Evolutionary conservation across 208 protist species (phyloP).

Genomic region (Vickermania spadyakhi): DNA sequence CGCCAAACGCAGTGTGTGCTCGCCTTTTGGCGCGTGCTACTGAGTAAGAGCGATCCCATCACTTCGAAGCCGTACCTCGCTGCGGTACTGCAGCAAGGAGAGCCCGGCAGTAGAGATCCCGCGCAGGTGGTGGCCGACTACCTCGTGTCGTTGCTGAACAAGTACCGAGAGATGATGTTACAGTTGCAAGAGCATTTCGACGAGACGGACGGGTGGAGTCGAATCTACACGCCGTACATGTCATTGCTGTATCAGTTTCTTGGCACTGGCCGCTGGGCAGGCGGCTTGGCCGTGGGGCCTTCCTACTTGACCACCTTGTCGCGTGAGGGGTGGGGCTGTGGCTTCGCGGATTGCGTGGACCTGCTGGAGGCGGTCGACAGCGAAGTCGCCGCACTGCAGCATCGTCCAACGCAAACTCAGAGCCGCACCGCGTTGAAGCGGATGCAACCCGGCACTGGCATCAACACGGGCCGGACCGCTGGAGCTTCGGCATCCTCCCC

Average conservation of each 20-base stretch:
- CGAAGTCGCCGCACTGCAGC: not conserved
- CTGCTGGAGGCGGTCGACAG: slow-evolving; percentile 14
- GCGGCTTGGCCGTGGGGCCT: not conserved
- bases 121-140: slow-evolving; percentile 58
- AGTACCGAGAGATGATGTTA: slow-evolving; percentile 42
- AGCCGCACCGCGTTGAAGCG: not conserved
- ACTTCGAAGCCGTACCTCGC: not conserved
- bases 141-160: slow-evolving; percentile 48
- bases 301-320: not conserved
- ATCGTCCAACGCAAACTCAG: not conserved
- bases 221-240: slow-evolving; percentile 38
- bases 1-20: slow-evolving; percentile 54
- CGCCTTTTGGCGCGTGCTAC: slow-evolving; percentile 53
- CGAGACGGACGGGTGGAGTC: slow-evolving; percentile 28
- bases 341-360: slow-evolving; percentile 8
- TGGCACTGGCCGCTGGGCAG: not conserved
- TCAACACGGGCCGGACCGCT: not conserved
- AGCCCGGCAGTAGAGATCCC: slow-evolving; percentile 34
- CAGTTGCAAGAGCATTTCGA: slow-evolving; percentile 38
- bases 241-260: slow-evolving; percentile 43
- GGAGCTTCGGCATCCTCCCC: not conserved
- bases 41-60: slow-evolving; percentile 5
- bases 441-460: not conserved
- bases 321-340: slow-evolving; percentile 8
- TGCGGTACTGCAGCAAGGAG: slow-evolving; percentile 3